Evolutionary conservation across 768 basidiomycete genomes (phyloP).

Genomic region (Pleurotus giganteus): DNA sequence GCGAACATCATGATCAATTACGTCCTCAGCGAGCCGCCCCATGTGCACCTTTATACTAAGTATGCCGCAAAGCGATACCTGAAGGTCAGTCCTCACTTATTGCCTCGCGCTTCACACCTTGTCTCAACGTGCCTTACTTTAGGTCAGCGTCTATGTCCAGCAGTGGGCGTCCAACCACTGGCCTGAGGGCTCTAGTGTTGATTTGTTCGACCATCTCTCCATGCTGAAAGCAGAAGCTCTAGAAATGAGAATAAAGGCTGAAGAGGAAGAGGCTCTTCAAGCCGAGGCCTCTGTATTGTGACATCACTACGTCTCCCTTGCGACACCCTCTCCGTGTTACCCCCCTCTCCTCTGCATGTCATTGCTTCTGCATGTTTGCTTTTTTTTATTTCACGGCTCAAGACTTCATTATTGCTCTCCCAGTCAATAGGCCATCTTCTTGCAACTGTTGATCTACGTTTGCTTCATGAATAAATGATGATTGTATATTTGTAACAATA

Average conservation of each 20-base stretch:
- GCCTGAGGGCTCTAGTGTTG: slow-evolving; percentile 41
- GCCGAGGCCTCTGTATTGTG: background rate
- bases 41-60: slow-evolving; percentile 85
- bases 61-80: slow-evolving; percentile 82
- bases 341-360: background rate
- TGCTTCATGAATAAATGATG: slow-evolving; percentile 1
- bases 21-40: slow-evolving; percentile 62
- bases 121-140: slow-evolving; percentile 1
- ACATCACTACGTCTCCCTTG: background rate
- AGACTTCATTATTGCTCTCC: background rate
- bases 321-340: background rate
- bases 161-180: slow-evolving; percentile 66
- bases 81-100: slow-evolving; percentile 51
- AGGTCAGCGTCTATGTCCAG: slow-evolving; percentile 65
- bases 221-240: slow-evolving; percentile 36
- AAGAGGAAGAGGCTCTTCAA: background rate
- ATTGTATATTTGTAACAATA: background rate
- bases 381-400: background rate
- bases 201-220: slow-evolving; percentile 43
- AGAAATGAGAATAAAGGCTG: slow-evolving; percentile 13
- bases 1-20: slow-evolving; percentile 90
- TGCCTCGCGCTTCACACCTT: background rate
- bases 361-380: too few species aligned
- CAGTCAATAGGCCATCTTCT: background rate
- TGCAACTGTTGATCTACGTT: background rate